These are phyloP conservation scores for Apiospora sp. DNA, from an alignment of 2,329 filamentous ascomycete species.

Conservation along the genomic window DNA sequence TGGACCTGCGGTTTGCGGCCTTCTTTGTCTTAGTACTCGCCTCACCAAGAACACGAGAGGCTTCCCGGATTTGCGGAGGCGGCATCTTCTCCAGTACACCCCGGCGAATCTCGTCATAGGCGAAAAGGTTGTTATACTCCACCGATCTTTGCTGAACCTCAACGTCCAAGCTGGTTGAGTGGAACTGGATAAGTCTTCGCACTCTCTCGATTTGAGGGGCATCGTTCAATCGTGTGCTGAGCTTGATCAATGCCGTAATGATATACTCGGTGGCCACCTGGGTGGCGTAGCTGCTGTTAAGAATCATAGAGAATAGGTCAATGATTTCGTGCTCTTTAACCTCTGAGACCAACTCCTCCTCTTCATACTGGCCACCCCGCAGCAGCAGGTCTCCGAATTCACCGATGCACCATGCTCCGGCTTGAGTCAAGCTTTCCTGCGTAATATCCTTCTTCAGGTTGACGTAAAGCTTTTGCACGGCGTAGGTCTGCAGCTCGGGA, in stretches of 20 bases:
- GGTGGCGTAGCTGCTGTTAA: conserved; percentile 93
- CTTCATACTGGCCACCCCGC: conserved; percentile 88
- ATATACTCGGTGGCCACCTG: conserved; percentile 96
- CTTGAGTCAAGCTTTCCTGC: conserved; percentile 92
- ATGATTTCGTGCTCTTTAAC: conserved; percentile 91
- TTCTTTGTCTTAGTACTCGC: conserved; percentile 74
- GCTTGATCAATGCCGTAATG: conserved; percentile 91
- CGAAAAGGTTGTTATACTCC: conserved; percentile 95
- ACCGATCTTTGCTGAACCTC: conserved; percentile 96
- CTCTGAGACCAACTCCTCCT: conserved; percentile 82
- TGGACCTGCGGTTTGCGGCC: conserved; percentile 76
- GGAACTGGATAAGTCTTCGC: conserved; percentile 76
- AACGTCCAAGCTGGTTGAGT: conserved; percentile 89
- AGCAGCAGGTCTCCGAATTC: conserved; percentile 95
- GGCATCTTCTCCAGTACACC: conserved; percentile 99
- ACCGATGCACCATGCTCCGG: conserved; percentile 96
- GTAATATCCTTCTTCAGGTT: conserved; percentile 96
- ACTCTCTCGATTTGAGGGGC: conserved; percentile 86
- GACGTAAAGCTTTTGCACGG: conserved; percentile 91
- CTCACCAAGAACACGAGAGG: conserved; percentile 88
- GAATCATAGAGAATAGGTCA: conserved; percentile 89
- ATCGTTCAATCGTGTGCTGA: conserved; percentile 87
- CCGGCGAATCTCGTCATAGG: conserved; percentile 82
- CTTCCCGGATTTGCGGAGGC: conserved; percentile 93
- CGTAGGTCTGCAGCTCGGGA: conserved; percentile 93